A percentile compares a stretch with the other conserved stretches of the same genome.
Conservation (phyloP, 2,329 filamentous ascomycete genomes). For the Cladosporium sp. region DNA sequence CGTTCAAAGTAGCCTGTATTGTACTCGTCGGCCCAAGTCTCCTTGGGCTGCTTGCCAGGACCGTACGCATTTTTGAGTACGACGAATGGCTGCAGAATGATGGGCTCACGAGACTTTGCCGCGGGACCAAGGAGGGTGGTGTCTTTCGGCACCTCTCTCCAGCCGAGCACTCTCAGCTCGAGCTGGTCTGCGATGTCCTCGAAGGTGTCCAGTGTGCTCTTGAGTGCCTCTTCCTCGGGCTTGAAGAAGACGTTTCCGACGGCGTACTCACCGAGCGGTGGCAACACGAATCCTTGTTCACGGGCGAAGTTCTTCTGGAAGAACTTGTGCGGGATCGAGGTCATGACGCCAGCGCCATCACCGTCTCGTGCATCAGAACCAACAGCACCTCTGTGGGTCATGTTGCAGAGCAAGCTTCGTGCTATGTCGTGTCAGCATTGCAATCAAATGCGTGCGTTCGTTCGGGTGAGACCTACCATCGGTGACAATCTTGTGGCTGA, state of each 20-base stretch:
- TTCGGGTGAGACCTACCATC: constrained; percentile 65
- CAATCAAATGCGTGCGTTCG: neutral
- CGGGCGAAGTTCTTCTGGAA: constrained; percentile 97
- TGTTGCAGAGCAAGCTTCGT: constrained; percentile 94
- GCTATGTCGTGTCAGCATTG: constrained; percentile 52
- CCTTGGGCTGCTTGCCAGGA: constrained; percentile 70
- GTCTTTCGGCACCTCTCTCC: constrained; percentile 93
- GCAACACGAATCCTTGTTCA: constrained; percentile 82
- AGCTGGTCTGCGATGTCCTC: constrained; percentile 88
- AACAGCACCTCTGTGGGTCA: constrained; percentile 98
- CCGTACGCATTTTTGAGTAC: constrained; percentile 84
- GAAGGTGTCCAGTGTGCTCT: constrained; percentile 87
- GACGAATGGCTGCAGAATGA: constrained; percentile 92
- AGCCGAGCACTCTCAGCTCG: constrained; percentile 86
- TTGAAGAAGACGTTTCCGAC: constrained; percentile 99
- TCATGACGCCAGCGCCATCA: constrained; percentile 99
- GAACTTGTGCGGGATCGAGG: constrained; percentile 95
- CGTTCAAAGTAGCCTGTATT: constrained; percentile 84
- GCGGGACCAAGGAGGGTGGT: constrained; percentile 89
- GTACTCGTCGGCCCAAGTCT: constrained; percentile 73
- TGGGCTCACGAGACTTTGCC: constrained; percentile 87
- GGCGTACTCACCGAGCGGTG: constrained; percentile 87
- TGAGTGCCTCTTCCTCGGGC: constrained; percentile 83
- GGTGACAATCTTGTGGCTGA: constrained; percentile 97
- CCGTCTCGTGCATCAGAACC: constrained; percentile 97